Conservation (phyloP, 2,329 filamentous ascomycete genomes). For the Alternaria sp. region DNA sequence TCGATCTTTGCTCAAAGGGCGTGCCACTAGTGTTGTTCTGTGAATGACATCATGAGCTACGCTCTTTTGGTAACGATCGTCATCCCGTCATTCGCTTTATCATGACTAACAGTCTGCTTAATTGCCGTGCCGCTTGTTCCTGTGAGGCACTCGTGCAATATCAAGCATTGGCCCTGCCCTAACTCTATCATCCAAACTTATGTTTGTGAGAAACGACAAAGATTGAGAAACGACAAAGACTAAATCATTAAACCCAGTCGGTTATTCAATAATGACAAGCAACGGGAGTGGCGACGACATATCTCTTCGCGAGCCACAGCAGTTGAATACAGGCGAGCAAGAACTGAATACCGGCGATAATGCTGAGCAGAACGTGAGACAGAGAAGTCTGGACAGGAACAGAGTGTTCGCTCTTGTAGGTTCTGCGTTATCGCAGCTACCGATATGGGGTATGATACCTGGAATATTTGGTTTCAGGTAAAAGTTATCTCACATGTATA, state of each 20-base stretch:
- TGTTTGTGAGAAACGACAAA: no score
- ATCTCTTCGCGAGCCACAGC: background rate
- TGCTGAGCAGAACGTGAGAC: background rate
- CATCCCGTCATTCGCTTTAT: background rate
- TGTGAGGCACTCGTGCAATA: background rate
- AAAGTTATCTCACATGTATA: background rate
- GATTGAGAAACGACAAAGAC: no score
- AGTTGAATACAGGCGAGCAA: background rate
- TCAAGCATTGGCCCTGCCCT: background rate
- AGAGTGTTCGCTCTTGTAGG: constrained; percentile 52
- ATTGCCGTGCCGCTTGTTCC: background rate
- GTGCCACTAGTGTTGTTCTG: background rate
- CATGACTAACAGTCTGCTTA: background rate
- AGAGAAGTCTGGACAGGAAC: background rate
- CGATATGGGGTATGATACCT: constrained; percentile 60
- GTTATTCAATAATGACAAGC: background rate
- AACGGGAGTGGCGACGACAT: background rate
- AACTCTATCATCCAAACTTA: background rate
- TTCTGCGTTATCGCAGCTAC: constrained; percentile 59
- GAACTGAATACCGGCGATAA: background rate
- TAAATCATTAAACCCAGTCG: no score
- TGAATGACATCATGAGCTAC: background rate
- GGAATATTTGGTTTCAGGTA: background rate
- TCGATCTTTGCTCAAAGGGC: background rate
- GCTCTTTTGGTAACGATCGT: background rate